phyloP scores from a whole-genome alignment of 2,329 filamentous ascomycete species.

The Cytospora piceae region DNA sequence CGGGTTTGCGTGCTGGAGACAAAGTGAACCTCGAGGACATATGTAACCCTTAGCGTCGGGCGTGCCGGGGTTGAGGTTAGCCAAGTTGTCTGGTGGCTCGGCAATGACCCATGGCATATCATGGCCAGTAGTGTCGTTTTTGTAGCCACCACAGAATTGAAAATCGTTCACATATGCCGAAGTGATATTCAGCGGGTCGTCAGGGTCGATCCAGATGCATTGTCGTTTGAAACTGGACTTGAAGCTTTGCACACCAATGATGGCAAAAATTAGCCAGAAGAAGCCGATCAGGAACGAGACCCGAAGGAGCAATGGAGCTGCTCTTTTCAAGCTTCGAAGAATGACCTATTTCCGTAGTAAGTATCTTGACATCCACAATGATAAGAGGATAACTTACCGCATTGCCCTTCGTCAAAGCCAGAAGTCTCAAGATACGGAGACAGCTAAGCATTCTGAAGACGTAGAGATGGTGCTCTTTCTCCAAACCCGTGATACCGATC shows the following conservation, averaged over 20 bases:
- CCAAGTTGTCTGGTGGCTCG: constrained; percentile 41
- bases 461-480: constrained; percentile 73
- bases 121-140: constrained; percentile 62
- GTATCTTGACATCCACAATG: neutral
- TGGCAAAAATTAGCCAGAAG: constrained; percentile 97
- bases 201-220: constrained; percentile 76
- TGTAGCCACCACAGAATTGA: constrained; percentile 85
- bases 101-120: constrained; percentile 69
- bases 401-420: constrained; percentile 91
- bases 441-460: constrained; percentile 97
- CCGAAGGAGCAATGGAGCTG: constrained; percentile 86
- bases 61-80: constrained; percentile 55
- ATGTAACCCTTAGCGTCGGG: constrained; percentile 77
- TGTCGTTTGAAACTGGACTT: constrained; percentile 78
- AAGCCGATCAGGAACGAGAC: constrained; percentile 94
- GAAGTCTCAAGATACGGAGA: constrained; percentile 86
- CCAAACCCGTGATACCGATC: constrained; percentile 70
- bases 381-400: constrained; percentile 60
- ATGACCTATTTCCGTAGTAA: constrained; percentile 68
- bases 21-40: constrained; percentile 82
- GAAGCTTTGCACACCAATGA: constrained; percentile 96
- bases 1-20: constrained; percentile 78
- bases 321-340: constrained; percentile 91
- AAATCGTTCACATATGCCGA: constrained; percentile 65
- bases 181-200: constrained; percentile 56